Evolutionary conservation across 768 basidiomycete species (phyloP).

Genomic region (Collybia sordida): DNA sequence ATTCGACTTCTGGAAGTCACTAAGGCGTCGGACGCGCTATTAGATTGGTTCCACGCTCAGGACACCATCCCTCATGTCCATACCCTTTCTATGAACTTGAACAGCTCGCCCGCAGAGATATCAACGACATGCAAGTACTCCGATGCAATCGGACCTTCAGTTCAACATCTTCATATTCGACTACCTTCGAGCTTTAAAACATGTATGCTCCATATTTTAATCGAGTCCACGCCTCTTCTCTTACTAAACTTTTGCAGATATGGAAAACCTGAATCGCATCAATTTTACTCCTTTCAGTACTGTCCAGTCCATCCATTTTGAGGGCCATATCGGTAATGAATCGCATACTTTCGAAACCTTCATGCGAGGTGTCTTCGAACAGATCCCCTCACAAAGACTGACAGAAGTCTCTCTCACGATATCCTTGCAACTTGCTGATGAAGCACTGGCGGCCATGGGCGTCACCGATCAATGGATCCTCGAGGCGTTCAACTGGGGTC

Average conservation of each 20-base stretch:
- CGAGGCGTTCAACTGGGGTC: conserved; percentile 26
- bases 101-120: conserved; percentile 5
- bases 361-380: conserved; percentile 21
- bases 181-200: conserved; percentile 18
- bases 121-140: conserved; percentile 16
- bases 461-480: conserved; percentile 25
- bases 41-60: conserved; percentile 27
- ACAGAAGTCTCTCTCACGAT: conserved; percentile 21
- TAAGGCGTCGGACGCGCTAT: conserved; percentile 13
- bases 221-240: neutral
- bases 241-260: conserved; percentile 10
- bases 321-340: conserved; percentile 21
- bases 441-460: conserved; percentile 22
- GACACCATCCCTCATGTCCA: conserved; percentile 19
- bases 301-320: conserved; percentile 22
- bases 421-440: conserved; percentile 15
- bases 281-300: conserved; percentile 20
- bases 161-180: conserved; percentile 22
- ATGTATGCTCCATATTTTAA: conserved; percentile 15
- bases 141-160: conserved; percentile 16
- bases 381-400: conserved; percentile 18
- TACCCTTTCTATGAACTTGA: conserved; percentile 22
- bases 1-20: conserved; percentile 21
- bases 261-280: conserved; percentile 10
- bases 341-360: conserved; percentile 15